Conservation (phyloP, 225 moss, liverwort and hornwort species). For the Ulota crispa region DNA sequence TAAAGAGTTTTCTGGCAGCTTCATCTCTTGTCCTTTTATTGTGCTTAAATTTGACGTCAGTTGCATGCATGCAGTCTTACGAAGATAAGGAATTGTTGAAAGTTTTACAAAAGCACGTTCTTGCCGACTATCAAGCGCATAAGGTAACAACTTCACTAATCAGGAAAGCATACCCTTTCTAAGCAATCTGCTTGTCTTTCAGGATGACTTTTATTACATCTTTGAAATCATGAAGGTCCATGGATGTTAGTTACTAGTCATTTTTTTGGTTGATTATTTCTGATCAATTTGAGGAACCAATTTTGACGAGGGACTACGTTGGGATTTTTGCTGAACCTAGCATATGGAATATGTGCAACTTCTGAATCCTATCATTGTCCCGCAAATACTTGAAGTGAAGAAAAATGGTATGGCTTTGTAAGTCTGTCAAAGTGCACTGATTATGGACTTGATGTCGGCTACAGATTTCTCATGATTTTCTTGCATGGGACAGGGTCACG, state of each 20-base stretch:
- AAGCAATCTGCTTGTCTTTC: background rate
- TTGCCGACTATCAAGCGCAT: conserved; percentile 94
- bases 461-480: conserved; percentile 11
- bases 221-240: conserved; percentile 12
- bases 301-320: background rate
- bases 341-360: conserved; percentile 4
- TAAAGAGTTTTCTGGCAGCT: background rate
- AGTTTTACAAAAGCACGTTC: conserved; percentile 86
- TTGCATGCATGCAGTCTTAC: conserved; percentile 58
- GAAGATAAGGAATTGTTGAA: conserved; percentile 82
- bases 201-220: background rate
- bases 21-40: background rate
- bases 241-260: conserved; percentile 8
- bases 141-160: conserved; percentile 49
- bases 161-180: conserved; percentile 10
- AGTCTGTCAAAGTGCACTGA: background rate
- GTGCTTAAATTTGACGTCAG: conserved; percentile 22
- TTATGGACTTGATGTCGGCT: conserved; percentile 17
- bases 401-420: background rate
- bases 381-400: background rate
- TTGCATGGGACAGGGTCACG: conserved; percentile 78
- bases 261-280: conserved; percentile 11
- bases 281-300: background rate
- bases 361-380: background rate
- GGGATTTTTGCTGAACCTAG: background rate